Evolutionary conservation across 1,284 basidiomycete genomes (phyloP).

Genomic region (Phellopilus nigrolimitatus): DNA sequence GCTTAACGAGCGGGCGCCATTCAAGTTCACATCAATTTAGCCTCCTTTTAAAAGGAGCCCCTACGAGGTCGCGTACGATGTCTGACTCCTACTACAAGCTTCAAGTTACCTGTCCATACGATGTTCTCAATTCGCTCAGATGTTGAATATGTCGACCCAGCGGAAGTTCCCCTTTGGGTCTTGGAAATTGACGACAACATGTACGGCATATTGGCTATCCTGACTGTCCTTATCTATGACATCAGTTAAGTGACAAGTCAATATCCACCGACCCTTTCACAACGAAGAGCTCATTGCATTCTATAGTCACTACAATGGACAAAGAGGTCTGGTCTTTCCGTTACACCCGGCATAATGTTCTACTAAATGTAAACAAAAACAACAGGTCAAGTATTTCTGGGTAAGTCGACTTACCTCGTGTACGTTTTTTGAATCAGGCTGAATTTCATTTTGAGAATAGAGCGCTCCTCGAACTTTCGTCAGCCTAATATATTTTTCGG

Average conservation of each 20-base stretch:
- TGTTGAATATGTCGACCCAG: background rate
- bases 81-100: too few relatives aligned
- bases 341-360: background rate
- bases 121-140: conserved; percentile 20
- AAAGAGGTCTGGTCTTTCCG: conserved; percentile 1
- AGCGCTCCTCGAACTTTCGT: background rate
- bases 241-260: background rate
- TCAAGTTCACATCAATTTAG: too few relatives aligned
- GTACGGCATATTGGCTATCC: conserved; percentile 1
- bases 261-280: background rate
- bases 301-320: conserved; percentile 6
- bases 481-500: conserved; percentile 6
- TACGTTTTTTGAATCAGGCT: background rate
- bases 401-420: background rate
- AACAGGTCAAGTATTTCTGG: conserved; percentile 4
- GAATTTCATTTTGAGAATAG: background rate
- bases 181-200: background rate
- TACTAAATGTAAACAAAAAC: background rate
- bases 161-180: background rate
- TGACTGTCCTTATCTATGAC: conserved; percentile 6
- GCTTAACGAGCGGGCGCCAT: too few relatives aligned
- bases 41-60: too few relatives aligned
- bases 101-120: too few relatives aligned
- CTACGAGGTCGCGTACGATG: too few relatives aligned
- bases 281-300: background rate